phyloP scores from a whole-genome alignment of 768 basidiomycete genomes.

The Tulasnella sp. region DNA sequence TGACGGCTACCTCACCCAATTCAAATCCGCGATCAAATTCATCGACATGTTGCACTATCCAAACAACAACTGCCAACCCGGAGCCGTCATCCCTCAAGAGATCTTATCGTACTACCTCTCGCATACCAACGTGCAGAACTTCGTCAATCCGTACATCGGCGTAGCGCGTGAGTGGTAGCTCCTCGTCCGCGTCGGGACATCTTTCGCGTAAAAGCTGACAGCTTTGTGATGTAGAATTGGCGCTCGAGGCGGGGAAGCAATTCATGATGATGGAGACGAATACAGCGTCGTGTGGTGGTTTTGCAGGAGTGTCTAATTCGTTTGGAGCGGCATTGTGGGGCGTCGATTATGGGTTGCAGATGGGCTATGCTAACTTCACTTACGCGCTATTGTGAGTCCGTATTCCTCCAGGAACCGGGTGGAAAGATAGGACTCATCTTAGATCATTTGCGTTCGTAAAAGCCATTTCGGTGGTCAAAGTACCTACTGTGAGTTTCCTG shows the following conservation, averaged over 20 bases:
- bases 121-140: constrained; percentile 7
- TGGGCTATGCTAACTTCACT: constrained; percentile 43
- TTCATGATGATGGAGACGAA: constrained; percentile 63
- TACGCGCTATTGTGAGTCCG: constrained; percentile 19
- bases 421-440: neutral
- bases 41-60: constrained; percentile 14
- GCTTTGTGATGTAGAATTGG: constrained; percentile 21
- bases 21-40: constrained; percentile 6
- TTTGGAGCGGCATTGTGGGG: constrained; percentile 45
- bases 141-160: constrained; percentile 5
- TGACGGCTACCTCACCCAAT: constrained; percentile 9
- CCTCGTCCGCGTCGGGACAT: too few species aligned
- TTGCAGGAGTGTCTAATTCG: constrained; percentile 40
- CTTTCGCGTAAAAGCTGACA: neutral
- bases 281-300: constrained; percentile 46
- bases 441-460: too few species aligned
- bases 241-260: constrained; percentile 32
- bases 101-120: constrained; percentile 11
- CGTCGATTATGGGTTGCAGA: constrained; percentile 39
- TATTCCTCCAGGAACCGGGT: too few species aligned
- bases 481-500: constrained; percentile 7
- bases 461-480: constrained; percentile 30
- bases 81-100: constrained; percentile 5
- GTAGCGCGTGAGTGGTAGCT: neutral
- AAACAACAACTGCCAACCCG: constrained; percentile 9